Conservation (phyloP, 2,329 filamentous ascomycete species). For the Ascochyta viciae-villosae region DNA sequence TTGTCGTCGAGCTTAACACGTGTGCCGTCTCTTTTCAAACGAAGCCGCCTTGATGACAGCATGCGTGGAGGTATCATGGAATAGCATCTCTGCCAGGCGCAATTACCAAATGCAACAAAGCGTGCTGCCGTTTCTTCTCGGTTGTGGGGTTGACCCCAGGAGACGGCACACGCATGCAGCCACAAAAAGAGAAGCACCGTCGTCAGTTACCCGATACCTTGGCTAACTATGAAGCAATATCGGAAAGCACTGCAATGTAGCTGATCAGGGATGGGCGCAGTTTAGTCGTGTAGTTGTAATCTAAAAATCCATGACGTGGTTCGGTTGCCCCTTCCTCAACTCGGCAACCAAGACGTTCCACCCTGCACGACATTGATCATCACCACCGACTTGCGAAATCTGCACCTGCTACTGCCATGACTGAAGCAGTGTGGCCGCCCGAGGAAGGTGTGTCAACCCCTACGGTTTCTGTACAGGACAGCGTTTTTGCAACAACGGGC, state of each 20-base stretch:
- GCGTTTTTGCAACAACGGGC: conserved; percentile 7
- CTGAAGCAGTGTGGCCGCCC: conserved; percentile 12
- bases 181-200: too few species aligned
- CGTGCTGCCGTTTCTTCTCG: neutral
- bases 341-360: neutral
- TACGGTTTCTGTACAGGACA: conserved; percentile 4
- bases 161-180: too few species aligned
- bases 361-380: neutral
- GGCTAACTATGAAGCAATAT: too few species aligned
- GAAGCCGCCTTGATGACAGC: neutral
- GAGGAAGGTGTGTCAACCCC: conserved; percentile 11
- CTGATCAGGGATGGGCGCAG: too few species aligned
- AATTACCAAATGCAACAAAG: neutral
- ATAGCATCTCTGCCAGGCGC: neutral
- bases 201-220: too few species aligned
- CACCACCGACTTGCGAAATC: neutral
- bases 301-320: too few species aligned
- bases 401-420: neutral
- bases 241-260: too few species aligned
- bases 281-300: too few species aligned
- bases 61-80: neutral
- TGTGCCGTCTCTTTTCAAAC: neutral
- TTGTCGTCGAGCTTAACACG: neutral
- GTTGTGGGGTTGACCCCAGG: too few species aligned
- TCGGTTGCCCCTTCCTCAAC: neutral